Evolutionary conservation across 495 filamentous ascomycete genomes (phyloP), one percentile per base, ranked within the genome.

Genomic region (Venustampulla echinocandica): DNA sequence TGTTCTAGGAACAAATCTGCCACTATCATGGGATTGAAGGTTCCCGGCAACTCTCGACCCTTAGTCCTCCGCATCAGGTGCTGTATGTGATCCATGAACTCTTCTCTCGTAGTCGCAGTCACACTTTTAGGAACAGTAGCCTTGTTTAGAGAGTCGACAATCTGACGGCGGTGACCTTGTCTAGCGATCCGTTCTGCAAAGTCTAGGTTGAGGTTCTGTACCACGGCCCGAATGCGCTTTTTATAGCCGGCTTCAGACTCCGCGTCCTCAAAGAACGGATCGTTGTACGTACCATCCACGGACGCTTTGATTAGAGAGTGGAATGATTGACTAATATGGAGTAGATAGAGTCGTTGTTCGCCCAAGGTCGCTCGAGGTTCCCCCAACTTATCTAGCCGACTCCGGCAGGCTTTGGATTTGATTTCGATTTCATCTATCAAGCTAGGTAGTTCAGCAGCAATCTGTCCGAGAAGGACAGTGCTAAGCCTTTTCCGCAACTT

Each of bases 151-250:
- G 33, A 28, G 4, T 57, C 50, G 10, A 44, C 42, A 47, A 76
- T 63, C 25, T 67, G 47, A 3, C 61, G 58, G 3, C 42, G 46
- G 44, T 81, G 76, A 1, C 79, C 80, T 15, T 44, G 48, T 1
- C 13, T 45, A 0, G 50, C 36, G 33, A 85, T 73, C 0, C 69
- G 55, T 10, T 71, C 61, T 0, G 75, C 70, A 42, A 87, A 87
- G 0, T 66, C 59, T n/a, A 60, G 57, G 46, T 77, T 78, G 15
- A 76, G 52, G 24, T 77, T 70, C 28, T 82, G 76, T 17, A 84
- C 61, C 0, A 75, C 59, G 0, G 82, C 80, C 9, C 84, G 72
- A 6, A 87, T 61, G 9, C 77, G 74, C 46, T 76, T 73, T 25
- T 61, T 33, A 40, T 68, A 66, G 10, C 66, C 71, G 18, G 45